Evolutionary conservation across 306 rosid species (phyloP).

Genomic region (Acacia acuminata): DNA sequence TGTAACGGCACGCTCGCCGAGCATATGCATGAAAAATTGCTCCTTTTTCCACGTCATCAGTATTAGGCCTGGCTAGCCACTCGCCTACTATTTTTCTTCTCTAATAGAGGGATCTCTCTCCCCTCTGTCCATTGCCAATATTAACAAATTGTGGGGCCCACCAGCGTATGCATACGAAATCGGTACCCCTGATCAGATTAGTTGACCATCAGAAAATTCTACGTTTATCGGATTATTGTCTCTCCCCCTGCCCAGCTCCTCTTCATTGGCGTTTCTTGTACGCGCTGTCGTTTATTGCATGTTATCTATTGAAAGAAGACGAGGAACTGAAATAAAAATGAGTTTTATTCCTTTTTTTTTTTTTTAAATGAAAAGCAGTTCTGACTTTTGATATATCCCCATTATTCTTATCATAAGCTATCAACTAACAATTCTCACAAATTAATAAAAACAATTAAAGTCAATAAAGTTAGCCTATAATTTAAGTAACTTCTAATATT

Average conservation of each 20-base stretch:
- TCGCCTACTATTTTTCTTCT: not conserved
- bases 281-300: not conserved
- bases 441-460: no score
- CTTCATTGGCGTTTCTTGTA: not conserved
- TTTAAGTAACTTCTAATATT: no score
- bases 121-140: not conserved
- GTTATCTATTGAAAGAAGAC: not conserved
- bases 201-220: not conserved
- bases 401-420: no score
- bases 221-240: not conserved
- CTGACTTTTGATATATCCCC: not conserved
- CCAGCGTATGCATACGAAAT: not conserved
- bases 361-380: not conserved
- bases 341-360: no score
- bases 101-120: no score
- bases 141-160: not conserved
- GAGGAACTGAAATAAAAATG: not conserved
- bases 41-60: not conserved
- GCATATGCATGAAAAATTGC: not conserved
- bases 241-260: not conserved
- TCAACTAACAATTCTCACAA: no score
- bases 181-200: not conserved
- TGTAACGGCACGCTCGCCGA: constrained; percentile 40
- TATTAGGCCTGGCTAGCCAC: not conserved
- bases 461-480: no score